Evolutionary conservation across 2,329 filamentous ascomycete species (phyloP).

Genomic region (Fusarium veterinarium): DNA sequence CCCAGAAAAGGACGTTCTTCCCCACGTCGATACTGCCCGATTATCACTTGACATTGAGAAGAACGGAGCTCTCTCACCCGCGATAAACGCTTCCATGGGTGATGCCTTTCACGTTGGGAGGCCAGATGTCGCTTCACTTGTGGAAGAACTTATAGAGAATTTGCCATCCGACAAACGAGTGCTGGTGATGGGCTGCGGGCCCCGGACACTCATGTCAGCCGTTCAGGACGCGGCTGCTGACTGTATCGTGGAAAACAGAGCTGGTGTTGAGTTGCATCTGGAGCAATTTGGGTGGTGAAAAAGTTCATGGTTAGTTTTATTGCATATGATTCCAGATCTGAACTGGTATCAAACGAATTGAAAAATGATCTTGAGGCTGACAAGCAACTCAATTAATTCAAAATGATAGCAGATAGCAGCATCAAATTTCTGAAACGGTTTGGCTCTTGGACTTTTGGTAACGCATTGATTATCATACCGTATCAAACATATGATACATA

Average conservation of each 20-base stretch:
- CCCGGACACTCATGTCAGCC: conserved; percentile 54
- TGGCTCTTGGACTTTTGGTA: conserved; percentile 27
- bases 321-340: not conserved
- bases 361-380: not conserved
- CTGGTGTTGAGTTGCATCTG: conserved; percentile 60
- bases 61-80: conserved; percentile 18
- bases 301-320: not conserved
- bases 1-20: conserved; percentile 21
- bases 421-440: not conserved
- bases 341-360: not conserved
- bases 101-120: conserved; percentile 48
- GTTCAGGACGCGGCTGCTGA: conserved; percentile 56
- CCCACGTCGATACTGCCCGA: not conserved
- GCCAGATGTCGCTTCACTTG: conserved; percentile 53
- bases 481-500: conserved; percentile 1
- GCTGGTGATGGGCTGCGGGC: conserved; percentile 60
- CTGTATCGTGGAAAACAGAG: conserved; percentile 54
- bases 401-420: not conserved
- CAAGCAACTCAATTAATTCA: not conserved
- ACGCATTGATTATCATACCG: conserved; percentile 20
- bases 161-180: conserved; percentile 49
- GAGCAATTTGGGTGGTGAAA: conserved; percentile 60
- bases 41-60: conserved; percentile 30
- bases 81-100: not conserved
- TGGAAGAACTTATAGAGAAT: conserved; percentile 48